Conservation (phyloP, 257 asterid species). For the Scutellaria barbata region DNA sequence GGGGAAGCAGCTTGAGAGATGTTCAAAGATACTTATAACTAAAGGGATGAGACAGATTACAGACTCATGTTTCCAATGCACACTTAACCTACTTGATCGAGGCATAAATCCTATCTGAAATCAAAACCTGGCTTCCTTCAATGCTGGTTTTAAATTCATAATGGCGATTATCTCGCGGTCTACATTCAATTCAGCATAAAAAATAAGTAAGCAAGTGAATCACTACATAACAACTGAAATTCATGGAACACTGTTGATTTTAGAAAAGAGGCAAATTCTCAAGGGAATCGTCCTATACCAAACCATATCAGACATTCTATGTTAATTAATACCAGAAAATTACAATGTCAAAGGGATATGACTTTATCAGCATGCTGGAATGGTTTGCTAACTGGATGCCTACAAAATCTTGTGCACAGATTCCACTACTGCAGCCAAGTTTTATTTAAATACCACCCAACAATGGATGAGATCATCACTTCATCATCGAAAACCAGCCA, state of each 20-base stretch:
- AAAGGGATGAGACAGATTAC: not conserved
- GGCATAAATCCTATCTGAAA: not conserved
- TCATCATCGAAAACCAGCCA: not conserved
- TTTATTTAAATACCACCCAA: not conserved
- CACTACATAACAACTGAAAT: not conserved
- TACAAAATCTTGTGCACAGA: no score
- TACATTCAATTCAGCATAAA: not conserved
- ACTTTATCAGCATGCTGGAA: not conserved
- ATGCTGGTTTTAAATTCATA: not conserved
- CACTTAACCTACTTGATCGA: slow-evolving; percentile 5
- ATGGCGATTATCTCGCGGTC: not conserved
- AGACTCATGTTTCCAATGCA: slow-evolving; percentile 3
- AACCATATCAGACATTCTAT: not conserved
- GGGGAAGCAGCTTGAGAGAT: not conserved
- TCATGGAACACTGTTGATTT: not conserved
- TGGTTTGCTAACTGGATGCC: not conserved
- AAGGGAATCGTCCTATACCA: not conserved
- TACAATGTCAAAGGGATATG: not conserved
- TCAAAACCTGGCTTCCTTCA: not conserved
- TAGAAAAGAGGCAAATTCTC: not conserved
- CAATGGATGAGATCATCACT: not conserved
- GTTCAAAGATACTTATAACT: not conserved
- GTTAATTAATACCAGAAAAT: not conserved
- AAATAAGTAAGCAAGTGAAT: not conserved
- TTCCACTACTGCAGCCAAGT: not conserved